Percentiles rank a stretch among this genome's conserved stretches.
These are phyloP conservation scores for Penicillium maclennaniae DNA, from an alignment of 495 filamentous ascomycete genomes.

Conservation along the genomic window DNA sequence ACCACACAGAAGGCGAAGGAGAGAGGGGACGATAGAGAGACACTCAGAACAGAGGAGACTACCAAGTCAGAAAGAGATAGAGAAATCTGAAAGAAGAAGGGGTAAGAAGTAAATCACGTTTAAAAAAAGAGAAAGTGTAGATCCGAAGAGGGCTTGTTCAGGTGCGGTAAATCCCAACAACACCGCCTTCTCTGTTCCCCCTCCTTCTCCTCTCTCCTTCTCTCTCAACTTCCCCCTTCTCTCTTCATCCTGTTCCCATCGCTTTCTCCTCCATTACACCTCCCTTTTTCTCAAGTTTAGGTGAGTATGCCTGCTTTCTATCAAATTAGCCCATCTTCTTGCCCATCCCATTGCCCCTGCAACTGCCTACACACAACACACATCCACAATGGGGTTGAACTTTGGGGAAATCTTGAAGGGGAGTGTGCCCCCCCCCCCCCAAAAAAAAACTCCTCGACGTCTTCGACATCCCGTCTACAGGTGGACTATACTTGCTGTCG, in stretches of 20 bases:
- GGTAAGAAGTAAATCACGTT: not conserved
- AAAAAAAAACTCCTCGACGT: not conserved
- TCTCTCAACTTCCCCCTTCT: conserved; percentile 24
- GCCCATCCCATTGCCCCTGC: not conserved
- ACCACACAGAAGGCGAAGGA: conserved; percentile 43
- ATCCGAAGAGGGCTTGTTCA: not conserved
- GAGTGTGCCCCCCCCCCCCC: too few species aligned
- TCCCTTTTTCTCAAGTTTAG: conserved; percentile 19
- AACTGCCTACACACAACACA: conserved; percentile 12
- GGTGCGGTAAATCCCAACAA: conserved; percentile 31
- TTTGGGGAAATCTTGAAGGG: conserved; percentile 1
- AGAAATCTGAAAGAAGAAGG: not conserved
- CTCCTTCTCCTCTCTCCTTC: conserved; percentile 19
- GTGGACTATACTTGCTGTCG: conserved; percentile 3
- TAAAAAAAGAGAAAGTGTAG: not conserved
- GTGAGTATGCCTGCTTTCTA: conserved; percentile 22
- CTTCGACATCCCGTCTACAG: conserved; percentile 12
- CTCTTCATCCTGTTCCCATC: conserved; percentile 21
- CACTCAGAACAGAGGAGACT: not conserved
- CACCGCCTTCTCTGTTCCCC: conserved; percentile 31
- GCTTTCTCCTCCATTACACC: conserved; percentile 15
- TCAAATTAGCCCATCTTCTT: conserved; percentile 17
- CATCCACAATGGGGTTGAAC: conserved; percentile 1
- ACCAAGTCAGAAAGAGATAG: not conserved
- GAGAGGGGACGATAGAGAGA: not conserved